Conservation (phyloP, 1,284 basidiomycete genomes). For the Phlebopus sp. region DNA sequence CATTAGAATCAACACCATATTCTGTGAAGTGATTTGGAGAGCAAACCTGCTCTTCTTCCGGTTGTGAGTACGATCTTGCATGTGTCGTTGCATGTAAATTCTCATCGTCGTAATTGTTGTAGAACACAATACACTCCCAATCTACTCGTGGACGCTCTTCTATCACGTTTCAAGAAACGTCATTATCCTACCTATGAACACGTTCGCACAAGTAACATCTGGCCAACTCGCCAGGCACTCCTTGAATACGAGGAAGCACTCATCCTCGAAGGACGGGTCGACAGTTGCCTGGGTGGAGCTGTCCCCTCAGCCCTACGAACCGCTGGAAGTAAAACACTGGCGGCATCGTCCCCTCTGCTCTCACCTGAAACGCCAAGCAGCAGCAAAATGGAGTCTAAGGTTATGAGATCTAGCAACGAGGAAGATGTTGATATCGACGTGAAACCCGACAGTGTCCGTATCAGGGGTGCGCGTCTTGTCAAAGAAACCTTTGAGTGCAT, state of each 20-base stretch:
- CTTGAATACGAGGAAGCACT: constrained; percentile 81
- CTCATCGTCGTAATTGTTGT: constrained; percentile 13
- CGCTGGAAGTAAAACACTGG: constrained; percentile 30
- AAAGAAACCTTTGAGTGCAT: constrained; percentile 45
- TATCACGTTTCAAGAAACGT: constrained; percentile 77
- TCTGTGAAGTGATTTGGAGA: constrained; percentile 69
- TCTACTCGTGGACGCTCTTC: constrained; percentile 69
- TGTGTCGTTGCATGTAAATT: background rate
- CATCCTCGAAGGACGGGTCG: constrained; percentile 66
- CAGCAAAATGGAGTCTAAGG: constrained; percentile 14
- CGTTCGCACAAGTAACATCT: constrained; percentile 69
- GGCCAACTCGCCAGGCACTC: constrained; percentile 69
- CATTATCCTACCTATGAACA: constrained; percentile 68
- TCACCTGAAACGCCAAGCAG: constrained; percentile 18
- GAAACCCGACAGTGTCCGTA: constrained; percentile 27
- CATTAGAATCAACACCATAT: constrained; percentile 52
- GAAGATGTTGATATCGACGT: constrained; percentile 18
- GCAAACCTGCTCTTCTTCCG: constrained; percentile 89
- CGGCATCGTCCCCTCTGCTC: constrained; percentile 7
- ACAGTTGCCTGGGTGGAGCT: constrained; percentile 46
- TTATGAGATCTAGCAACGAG: constrained; percentile 22
- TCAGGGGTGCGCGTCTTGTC: constrained; percentile 37
- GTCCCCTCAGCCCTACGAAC: constrained; percentile 12
- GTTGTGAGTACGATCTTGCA: constrained; percentile 37
- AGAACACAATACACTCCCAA: constrained; percentile 61